These are phyloP conservation scores for Leccinum obscurum DNA, from an alignment of 768 basidiomycete species.

Conservation along the genomic window DNA sequence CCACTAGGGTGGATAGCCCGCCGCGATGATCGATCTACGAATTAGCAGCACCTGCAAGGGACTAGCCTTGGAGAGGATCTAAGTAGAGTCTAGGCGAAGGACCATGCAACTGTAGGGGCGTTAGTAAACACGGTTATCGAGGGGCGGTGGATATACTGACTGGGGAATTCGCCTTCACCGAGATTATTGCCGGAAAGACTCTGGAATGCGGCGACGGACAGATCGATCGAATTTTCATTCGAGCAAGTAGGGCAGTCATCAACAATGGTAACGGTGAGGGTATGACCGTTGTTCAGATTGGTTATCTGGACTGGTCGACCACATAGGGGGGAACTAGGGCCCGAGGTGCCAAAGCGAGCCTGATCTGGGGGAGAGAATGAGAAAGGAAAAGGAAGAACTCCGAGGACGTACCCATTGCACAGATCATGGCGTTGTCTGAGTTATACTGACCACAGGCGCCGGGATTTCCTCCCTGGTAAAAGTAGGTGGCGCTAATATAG, in stretches of 20 bases:
- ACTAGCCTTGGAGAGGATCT: slow-evolving; percentile 16
- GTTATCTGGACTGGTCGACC: slow-evolving; percentile 63
- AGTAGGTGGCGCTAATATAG: slow-evolving; percentile 57
- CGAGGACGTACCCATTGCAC: slow-evolving; percentile 56
- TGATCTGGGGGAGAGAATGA: slow-evolving; percentile 40
- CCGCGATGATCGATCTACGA: neutral
- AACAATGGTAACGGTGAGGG: slow-evolving; percentile 64
- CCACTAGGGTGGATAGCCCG: slow-evolving; percentile 45
- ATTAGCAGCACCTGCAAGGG: slow-evolving; percentile 28
- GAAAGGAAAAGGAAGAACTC: neutral
- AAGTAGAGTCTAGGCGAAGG: slow-evolving; percentile 17
- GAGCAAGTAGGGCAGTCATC: slow-evolving; percentile 83
- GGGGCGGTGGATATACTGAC: slow-evolving; percentile 38
- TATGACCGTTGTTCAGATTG: slow-evolving; percentile 52
- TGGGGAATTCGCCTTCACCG: slow-evolving; percentile 54
- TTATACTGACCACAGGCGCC: slow-evolving; percentile 76
- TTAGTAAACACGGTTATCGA: neutral
- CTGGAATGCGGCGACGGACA: slow-evolving; percentile 69
- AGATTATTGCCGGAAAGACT: slow-evolving; percentile 43
- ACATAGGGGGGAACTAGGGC: slow-evolving; percentile 56
- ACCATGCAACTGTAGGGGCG: slow-evolving; percentile 32
- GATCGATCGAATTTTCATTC: slow-evolving; percentile 66
- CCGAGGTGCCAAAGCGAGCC: slow-evolving; percentile 49
- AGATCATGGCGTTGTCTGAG: slow-evolving; percentile 58
- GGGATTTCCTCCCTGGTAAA: slow-evolving; percentile 66